A percentile compares a stretch with the other conserved stretches of the same genome.
phyloP scores from a whole-genome alignment of 2,329 filamentous ascomycete species.

The Mycogone perniciosa region DNA sequence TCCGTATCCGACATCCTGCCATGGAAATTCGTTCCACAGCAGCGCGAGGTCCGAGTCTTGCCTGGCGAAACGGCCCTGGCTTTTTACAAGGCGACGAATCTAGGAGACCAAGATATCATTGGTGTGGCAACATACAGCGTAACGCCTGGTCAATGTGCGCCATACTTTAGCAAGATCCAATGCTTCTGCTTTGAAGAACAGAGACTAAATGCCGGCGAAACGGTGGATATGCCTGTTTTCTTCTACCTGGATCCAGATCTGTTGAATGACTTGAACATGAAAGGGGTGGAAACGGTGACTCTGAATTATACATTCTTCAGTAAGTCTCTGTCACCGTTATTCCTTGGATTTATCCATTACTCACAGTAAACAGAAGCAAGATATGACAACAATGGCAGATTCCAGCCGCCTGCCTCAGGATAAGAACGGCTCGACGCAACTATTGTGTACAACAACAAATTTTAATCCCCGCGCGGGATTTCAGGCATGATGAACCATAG shows the following conservation, averaged over 20 bases:
- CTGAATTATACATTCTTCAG: slow-evolving; percentile 98
- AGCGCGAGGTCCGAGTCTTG: slow-evolving; percentile 90
- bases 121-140: slow-evolving; percentile 97
- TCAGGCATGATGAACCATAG: background rate
- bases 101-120: slow-evolving; percentile 85
- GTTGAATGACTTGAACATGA: slow-evolving; percentile 87
- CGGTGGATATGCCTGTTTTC: slow-evolving; percentile 98
- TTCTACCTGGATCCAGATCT: slow-evolving; percentile 98
- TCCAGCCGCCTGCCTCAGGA: slow-evolving; percentile 31
- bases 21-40: slow-evolving; percentile 96
- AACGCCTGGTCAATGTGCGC: slow-evolving; percentile 88
- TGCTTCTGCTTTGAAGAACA: slow-evolving; percentile 99
- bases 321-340: slow-evolving; percentile 42
- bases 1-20: slow-evolving; percentile 92
- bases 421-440: slow-evolving; percentile 10
- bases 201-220: slow-evolving; percentile 87
- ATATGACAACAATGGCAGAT: slow-evolving; percentile 41
- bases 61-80: slow-evolving; percentile 95
- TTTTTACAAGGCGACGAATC: slow-evolving; percentile 96
- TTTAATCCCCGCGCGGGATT: background rate
- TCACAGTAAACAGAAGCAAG: slow-evolving; percentile 38
- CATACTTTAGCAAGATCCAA: slow-evolving; percentile 99
- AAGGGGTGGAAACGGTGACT: slow-evolving; percentile 88
- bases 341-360: slow-evolving; percentile 14
- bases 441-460: background rate